Percentiles rank a stretch among this genome's conserved stretches.
Conservation (phyloP, 2,329 filamentous ascomycete genomes). For the Hymenoscyphus salicellus region DNA sequence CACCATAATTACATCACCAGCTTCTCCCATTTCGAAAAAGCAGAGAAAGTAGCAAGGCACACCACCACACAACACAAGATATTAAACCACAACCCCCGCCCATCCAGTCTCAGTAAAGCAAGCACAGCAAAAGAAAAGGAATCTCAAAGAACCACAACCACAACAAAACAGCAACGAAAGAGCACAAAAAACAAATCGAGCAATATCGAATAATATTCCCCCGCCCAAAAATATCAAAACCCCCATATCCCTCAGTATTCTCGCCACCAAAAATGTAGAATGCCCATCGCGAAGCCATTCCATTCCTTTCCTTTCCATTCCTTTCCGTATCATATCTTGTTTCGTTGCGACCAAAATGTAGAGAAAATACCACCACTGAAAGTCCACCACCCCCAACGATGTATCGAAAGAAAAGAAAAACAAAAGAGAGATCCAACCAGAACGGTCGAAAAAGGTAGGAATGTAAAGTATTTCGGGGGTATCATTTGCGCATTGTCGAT, state of each 20-base stretch:
- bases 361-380: background rate
- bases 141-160: too few relatives aligned
- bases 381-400: background rate
- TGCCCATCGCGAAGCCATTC: too few relatives aligned
- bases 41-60: background rate
- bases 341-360: background rate
- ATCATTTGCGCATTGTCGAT: background rate
- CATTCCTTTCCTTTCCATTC: too few relatives aligned
- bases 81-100: background rate
- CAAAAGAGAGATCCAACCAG: background rate
- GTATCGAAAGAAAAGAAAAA: background rate
- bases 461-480: background rate
- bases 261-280: background rate
- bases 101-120: too few relatives aligned
- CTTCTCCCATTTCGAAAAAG: background rate
- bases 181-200: background rate
- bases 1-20: background rate
- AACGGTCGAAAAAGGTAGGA: background rate
- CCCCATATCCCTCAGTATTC: background rate
- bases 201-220: background rate
- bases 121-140: too few relatives aligned
- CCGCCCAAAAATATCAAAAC: too few relatives aligned
- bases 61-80: background rate
- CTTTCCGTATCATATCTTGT: too few relatives aligned
- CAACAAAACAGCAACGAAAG: too few relatives aligned